These are phyloP conservation scores for Macrocybe gigantea DNA, from an alignment of 768 basidiomycete genomes.

Conservation along the genomic window DNA sequence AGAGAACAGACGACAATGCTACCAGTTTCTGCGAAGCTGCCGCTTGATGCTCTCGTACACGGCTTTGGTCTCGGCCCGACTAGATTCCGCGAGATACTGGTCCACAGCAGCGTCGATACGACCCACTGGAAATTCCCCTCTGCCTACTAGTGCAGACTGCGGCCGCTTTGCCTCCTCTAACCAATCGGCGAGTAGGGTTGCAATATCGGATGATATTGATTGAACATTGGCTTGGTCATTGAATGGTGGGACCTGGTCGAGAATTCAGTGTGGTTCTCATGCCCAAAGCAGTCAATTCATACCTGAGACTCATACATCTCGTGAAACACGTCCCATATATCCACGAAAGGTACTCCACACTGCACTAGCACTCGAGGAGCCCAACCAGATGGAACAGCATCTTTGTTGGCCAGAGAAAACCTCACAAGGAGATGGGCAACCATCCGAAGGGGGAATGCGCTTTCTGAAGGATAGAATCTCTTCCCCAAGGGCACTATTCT, in stretches of 20 bases:
- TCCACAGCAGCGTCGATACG: constrained; percentile 70
- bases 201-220: constrained; percentile 76
- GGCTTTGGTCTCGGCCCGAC: constrained; percentile 53
- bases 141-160: constrained; percentile 53
- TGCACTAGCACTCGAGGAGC: constrained; percentile 71
- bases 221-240: constrained; percentile 77
- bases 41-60: constrained; percentile 69
- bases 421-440: constrained; percentile 71
- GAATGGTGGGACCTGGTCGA: constrained; percentile 69
- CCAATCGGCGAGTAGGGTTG: constrained; percentile 77
- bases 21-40: constrained; percentile 70
- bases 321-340: constrained; percentile 82
- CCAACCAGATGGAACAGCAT: constrained; percentile 71
- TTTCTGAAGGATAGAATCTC: constrained; percentile 87
- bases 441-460: constrained; percentile 81
- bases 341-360: constrained; percentile 74
- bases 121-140: constrained; percentile 71
- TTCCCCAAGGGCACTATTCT: constrained; percentile 71
- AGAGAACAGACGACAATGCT: constrained; percentile 9
- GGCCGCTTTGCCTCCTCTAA: constrained; percentile 70
- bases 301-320: constrained; percentile 90
- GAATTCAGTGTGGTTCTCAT: background rate
- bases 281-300: constrained; percentile 14
- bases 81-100: constrained; percentile 61
- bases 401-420: constrained; percentile 60